Percentiles rank a stretch among this genome's conserved stretches.
Evolutionary conservation across 257 asterid species (phyloP).

Genomic region (Perilla frutescens): DNA sequence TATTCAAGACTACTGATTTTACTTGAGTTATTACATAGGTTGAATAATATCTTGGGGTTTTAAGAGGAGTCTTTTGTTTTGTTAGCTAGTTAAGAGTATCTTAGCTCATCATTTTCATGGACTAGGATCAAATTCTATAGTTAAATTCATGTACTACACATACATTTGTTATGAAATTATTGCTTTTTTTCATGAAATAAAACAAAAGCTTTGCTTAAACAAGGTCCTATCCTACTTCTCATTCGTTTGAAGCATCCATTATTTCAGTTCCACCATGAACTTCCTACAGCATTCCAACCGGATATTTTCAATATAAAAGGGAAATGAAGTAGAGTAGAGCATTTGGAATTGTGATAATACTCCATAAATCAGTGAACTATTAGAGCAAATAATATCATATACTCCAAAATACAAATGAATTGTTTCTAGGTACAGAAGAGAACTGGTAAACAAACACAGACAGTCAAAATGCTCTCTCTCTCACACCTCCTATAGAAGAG

Average conservation of each 20-base stretch:
- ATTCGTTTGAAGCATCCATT: no score
- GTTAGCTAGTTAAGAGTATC: background rate
- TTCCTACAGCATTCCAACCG: no score
- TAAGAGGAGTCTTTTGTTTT: background rate
- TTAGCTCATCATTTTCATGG: background rate
- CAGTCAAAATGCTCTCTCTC: background rate
- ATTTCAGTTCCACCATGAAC: no score
- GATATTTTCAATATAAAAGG: no score
- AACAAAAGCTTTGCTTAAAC: no score
- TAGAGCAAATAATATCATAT: background rate
- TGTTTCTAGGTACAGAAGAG: background rate
- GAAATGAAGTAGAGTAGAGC: background rate
- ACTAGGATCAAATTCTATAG: background rate
- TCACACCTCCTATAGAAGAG: slow-evolving; percentile 3
- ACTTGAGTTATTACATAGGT: background rate
- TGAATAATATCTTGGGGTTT: slow-evolving; percentile 23
- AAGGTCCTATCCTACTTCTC: no score
- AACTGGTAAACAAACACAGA: slow-evolving; percentile 7
- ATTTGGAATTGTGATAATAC: background rate
- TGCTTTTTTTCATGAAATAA: no score
- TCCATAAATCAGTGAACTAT: slow-evolving; percentile 6
- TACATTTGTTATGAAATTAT: no score
- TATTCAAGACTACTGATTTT: background rate
- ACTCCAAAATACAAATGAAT: background rate
- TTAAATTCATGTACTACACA: background rate